Evolutionary conservation across 495 filamentous ascomycete genomes (phyloP).

Genomic region (Penicillium longicatenatum): DNA sequence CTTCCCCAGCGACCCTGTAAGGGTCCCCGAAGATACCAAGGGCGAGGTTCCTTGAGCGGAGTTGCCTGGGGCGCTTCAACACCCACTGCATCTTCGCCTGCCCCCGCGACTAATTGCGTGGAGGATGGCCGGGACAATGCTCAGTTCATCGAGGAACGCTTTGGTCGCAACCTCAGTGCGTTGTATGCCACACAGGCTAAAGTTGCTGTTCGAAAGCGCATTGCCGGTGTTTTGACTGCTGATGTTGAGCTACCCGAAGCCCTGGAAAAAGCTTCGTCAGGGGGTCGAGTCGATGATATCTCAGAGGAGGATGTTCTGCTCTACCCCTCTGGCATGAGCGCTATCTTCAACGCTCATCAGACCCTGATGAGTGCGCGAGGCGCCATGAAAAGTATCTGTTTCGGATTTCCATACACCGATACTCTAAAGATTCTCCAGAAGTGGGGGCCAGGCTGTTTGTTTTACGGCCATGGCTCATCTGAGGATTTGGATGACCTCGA

Average conservation of each 20-base stretch:
- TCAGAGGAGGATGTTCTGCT: constrained; percentile 88
- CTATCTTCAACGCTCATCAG: constrained; percentile 88
- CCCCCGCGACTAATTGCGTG: constrained; percentile 16
- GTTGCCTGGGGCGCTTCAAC: constrained; percentile 19
- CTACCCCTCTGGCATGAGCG: constrained; percentile 88
- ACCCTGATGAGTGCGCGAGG: constrained; percentile 60
- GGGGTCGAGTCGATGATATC: constrained; percentile 65
- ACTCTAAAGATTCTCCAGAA: constrained; percentile 94
- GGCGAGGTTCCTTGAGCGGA: constrained; percentile 46
- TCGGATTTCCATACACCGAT: constrained; percentile 90
- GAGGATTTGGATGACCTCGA: constrained; percentile 89
- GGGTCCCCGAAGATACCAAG: constrained; percentile 74
- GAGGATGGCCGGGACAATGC: constrained; percentile 66
- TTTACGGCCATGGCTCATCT: constrained; percentile 83
- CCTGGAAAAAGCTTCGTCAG: constrained; percentile 46
- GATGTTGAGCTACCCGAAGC: constrained; percentile 70
- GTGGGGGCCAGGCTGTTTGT: constrained; percentile 87
- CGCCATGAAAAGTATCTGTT: constrained; percentile 38
- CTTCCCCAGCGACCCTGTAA: constrained; percentile 53
- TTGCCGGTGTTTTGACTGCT: constrained; percentile 80
- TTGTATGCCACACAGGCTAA: constrained; percentile 79
- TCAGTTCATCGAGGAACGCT: constrained; percentile 90
- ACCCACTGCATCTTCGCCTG: constrained; percentile 7
- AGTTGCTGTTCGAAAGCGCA: constrained; percentile 79
- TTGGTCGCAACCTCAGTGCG: constrained; percentile 85